Conservation (phyloP, 352 stramenopile species). For the Globisporangium spiculum region DNA sequence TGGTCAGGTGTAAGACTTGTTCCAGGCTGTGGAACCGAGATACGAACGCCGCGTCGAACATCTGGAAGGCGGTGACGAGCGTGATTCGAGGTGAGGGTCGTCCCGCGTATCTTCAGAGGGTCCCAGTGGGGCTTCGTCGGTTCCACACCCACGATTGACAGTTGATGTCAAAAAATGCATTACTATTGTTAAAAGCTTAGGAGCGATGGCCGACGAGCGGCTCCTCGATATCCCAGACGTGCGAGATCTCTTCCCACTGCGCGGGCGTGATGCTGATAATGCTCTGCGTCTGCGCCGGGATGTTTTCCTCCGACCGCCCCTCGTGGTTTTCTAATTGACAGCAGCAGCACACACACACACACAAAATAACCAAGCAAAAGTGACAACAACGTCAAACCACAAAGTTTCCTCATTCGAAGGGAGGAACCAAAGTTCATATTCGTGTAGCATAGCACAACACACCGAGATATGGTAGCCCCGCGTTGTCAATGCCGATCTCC, state of each 20-base stretch:
- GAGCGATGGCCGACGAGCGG: constrained; percentile 65
- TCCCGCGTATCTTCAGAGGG: no score
- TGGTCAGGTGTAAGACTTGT: no score
- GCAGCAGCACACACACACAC: no score
- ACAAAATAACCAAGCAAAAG: neutral
- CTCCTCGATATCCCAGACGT: constrained; percentile 37
- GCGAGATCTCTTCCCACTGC: constrained; percentile 62
- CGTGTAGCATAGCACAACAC: neutral
- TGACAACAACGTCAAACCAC: no score
- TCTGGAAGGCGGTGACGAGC: no score
- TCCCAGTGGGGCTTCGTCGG: no score
- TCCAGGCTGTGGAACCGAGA: no score
- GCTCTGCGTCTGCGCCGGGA: constrained; percentile 63
- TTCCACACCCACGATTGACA: no score
- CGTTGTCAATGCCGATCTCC: constrained; percentile 61
- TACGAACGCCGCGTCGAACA: no score
- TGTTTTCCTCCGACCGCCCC: constrained; percentile 37
- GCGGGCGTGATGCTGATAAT: constrained; percentile 80
- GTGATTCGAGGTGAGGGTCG: no score
- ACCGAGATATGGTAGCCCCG: constrained; percentile 67
- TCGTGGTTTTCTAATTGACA: constrained; percentile 52
- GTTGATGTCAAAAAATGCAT: no score
- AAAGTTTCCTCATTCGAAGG: no score
- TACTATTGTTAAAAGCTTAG: neutral
- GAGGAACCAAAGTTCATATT: constrained; percentile 2